Evolutionary conservation across 495 filamentous ascomycete species (phyloP), one percentile per base, ranked within the genome.

Genomic region (Penicillium flavigenum): DNA sequence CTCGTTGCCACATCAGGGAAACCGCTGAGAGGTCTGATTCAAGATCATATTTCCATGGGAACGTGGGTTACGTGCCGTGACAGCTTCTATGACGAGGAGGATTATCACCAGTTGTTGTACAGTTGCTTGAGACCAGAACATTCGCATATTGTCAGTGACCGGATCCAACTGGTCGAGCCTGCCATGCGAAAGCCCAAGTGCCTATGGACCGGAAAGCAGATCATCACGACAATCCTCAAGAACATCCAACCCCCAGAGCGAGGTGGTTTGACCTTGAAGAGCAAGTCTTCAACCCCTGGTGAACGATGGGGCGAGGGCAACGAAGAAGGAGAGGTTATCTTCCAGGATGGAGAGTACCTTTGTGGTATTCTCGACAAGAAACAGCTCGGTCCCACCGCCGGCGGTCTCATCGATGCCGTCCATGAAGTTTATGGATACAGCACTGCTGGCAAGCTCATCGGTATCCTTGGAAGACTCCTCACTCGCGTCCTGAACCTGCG

Each of bases 201-300:
- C 19, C 76, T 90, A 46, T 99, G 95, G 95, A 97, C 92, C n/a
- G 95, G 95, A 60, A 99, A 98, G 76, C 95, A 99, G 69, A 79
- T 99, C 16, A 88, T 98, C 58, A 92, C 91, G 14, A 96, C 93
- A 0, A 88, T 99, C 20, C 75, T 99, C 34, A 88, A 89, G 72
- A 99, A 99, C 67, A 92, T 98, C 56, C 83, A 79, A 63, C 95
- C 92, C 0, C 61, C 76, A 9, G 78, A 83, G 58, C 88, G 88
- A 60, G 84, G 87, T 47, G 91, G 91, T 24, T 73, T 99, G 43
- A 92, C 85, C 59, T 80, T 98, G 65, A 82, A 83, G 41, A 87
- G 88, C 42, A 90, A 87, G 61, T 90, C 89, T 32, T 86, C 88
- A 22, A 88, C 91, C 12, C 82, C 86, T 20, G 81, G 79, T n/a